Conservation (phyloP, 2,329 filamentous ascomycete species). For the Alternaria viburni region DNA sequence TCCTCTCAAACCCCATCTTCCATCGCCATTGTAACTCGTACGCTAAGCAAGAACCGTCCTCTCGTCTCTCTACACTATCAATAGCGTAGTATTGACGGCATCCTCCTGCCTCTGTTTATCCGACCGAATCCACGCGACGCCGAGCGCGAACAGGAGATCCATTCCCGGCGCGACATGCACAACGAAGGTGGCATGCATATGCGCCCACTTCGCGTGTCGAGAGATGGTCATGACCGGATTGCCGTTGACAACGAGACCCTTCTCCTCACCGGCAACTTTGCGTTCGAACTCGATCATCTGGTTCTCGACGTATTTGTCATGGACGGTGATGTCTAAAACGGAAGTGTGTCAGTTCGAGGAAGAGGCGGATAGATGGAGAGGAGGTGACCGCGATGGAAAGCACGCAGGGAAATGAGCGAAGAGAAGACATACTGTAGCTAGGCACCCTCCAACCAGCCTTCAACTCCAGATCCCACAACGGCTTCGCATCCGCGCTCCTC, state of each 20-base stretch:
- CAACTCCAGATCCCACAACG: slow-evolving; percentile 21
- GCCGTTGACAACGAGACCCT: slow-evolving; percentile 22
- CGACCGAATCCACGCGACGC: slow-evolving; percentile 18
- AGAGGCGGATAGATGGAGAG: neutral
- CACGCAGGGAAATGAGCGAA: too few relatives aligned
- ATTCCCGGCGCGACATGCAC: slow-evolving; percentile 27
- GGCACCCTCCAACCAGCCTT: slow-evolving; percentile 11
- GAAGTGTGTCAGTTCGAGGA: neutral
- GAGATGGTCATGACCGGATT: slow-evolving; percentile 16
- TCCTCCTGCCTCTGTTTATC: slow-evolving; percentile 24
- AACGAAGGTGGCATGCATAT: slow-evolving; percentile 11
- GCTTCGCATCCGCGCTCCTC: slow-evolving; percentile 14
- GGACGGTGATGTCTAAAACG: slow-evolving; percentile 8
- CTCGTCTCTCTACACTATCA: neutral
- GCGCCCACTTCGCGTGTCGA: slow-evolving; percentile 10
- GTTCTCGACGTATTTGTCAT: neutral
- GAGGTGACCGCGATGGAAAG: too few relatives aligned
- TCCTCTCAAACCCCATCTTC: neutral
- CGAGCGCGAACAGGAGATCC: slow-evolving; percentile 28
- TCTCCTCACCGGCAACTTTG: slow-evolving; percentile 21
- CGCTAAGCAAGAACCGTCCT: neutral
- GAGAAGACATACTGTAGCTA: slow-evolving; percentile 19
- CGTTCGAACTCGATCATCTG: slow-evolving; percentile 14
- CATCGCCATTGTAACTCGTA: neutral
- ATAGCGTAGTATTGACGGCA: slow-evolving; percentile 8